Base-by-base conservation (phyloP, 2,329 filamentous ascomycete species). In the Xenoacremonium recifei region DNA sequence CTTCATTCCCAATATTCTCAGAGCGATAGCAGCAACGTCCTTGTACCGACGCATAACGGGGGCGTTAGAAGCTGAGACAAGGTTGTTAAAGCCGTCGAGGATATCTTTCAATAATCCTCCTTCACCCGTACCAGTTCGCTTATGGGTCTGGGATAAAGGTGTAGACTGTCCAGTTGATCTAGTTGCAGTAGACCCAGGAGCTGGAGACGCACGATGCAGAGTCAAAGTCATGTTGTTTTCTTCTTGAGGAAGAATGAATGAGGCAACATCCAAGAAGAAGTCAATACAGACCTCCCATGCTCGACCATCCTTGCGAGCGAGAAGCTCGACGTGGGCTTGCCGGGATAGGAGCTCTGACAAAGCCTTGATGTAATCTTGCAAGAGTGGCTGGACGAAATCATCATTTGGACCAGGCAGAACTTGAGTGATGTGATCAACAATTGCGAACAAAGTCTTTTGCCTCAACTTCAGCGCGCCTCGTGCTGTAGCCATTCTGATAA, bases 381-480 rank as follows among this genome's bases (percentile, higher is more conserved):
- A 69, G 5, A 99, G 72, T 11, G 86, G 84, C 43, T 82, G 75
- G 49, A 89, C 82, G 40, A 85, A 79, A 3, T 72, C 75, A 12
- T 81, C 81, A 40, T 82, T 77, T 4, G 68, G 65, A 0, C 72
- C 76, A 2, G 82, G 79, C 4, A 95, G 72, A 15, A 82, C 81
- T 50, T 96, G 83, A 3, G 81, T 84, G 47, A 97, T 85, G 65
- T 96, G 90, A 50, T 89, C 83, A 50, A 95, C 73, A 13, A 96
- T 70, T 5, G 86, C 80, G 53, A 84, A 78, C n/a, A 92, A 73
- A 1, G 90, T 92, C 62, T 89, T 95, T 45, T 75, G 72, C 57
- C 83, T 86, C 49, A 97, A 66, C 46, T 78, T 84, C 16, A 74
- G 67, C 21, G 84, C 72, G 17, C 87, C 86, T 40, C 85, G 77